Conservation (phyloP, 164 flowering plant genomes). For the grape (Vitis vinifera) region DNA sequence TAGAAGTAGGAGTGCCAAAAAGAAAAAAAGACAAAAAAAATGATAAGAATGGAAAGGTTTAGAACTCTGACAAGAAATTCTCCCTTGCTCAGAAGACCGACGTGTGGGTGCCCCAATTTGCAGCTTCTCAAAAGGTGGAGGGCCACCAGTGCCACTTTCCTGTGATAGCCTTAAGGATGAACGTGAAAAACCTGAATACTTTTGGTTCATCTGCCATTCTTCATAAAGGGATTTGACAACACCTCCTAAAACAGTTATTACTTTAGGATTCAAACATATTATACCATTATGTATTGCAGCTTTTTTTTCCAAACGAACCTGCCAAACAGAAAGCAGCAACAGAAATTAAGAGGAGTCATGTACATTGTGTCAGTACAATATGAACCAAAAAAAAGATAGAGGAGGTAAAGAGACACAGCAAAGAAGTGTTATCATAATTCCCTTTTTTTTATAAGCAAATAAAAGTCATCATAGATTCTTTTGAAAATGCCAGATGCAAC, state of each 20-base stretch:
- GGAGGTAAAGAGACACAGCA: too few relatives aligned
- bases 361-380: neutral
- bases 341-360: neutral
- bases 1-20: neutral
- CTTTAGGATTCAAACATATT: conserved; percentile 62
- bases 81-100: conserved; percentile 27
- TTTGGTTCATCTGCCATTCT: conserved; percentile 88
- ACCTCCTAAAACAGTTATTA: conserved; percentile 70
- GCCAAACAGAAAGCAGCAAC: conserved; percentile 14
- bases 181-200: conserved; percentile 77
- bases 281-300: conserved; percentile 57
- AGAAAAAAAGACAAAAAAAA: neutral
- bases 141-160: conserved; percentile 53
- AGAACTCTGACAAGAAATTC: conserved; percentile 32
- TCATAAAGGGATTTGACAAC: conserved; percentile 77
- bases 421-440: too few relatives aligned
- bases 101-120: conserved; percentile 41
- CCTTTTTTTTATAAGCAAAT: too few relatives aligned
- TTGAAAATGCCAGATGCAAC: too few relatives aligned
- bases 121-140: conserved; percentile 89
- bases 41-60: neutral
- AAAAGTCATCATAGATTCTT: too few relatives aligned
- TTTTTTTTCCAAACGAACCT: conserved; percentile 76
- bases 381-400: neutral
- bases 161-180: conserved; percentile 38